phyloP scores from a whole-genome alignment of 108 stramenopile genomes.

The Nannochloropsis salina region DNA sequence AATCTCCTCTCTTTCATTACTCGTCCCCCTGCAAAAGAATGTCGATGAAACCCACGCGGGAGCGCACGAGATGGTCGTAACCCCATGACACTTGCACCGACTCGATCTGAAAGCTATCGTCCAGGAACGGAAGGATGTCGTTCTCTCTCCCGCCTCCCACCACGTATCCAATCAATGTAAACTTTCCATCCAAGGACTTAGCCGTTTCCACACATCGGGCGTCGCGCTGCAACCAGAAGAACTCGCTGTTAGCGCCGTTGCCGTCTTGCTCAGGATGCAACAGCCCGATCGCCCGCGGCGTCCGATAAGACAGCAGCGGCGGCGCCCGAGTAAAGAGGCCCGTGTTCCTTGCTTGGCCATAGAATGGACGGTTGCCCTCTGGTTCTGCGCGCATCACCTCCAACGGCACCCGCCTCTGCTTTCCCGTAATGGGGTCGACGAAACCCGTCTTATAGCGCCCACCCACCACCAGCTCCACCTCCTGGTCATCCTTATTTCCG shows the following conservation, averaged over 20 bases:
- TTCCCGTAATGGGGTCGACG: conserved; percentile 40
- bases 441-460: conserved; percentile 36
- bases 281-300: conserved; percentile 90
- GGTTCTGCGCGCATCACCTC: conserved; percentile 67
- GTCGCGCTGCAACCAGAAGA: conserved; percentile 73
- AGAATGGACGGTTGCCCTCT: conserved; percentile 76
- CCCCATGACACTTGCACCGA: background rate
- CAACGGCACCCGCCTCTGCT: conserved; percentile 61
- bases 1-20: background rate
- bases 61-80: background rate
- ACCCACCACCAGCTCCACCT: conserved; percentile 51
- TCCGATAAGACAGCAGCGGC: conserved; percentile 59
- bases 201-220: conserved; percentile 29
- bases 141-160: background rate
- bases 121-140: background rate
- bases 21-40: conserved; percentile 1
- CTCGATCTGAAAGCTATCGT: background rate
- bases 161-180: conserved; percentile 16
- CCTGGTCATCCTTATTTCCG: conserved; percentile 64
- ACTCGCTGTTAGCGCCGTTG: conserved; percentile 80
- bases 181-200: conserved; percentile 34
- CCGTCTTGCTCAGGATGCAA: conserved; percentile 86
- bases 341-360: conserved; percentile 83
- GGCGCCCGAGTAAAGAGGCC: conserved; percentile 40
- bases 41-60: conserved; percentile 1